These are phyloP conservation scores for Sporothrix euskadiensis DNA, from an alignment of 2,329 filamentous ascomycete species.

Conservation along the genomic window DNA sequence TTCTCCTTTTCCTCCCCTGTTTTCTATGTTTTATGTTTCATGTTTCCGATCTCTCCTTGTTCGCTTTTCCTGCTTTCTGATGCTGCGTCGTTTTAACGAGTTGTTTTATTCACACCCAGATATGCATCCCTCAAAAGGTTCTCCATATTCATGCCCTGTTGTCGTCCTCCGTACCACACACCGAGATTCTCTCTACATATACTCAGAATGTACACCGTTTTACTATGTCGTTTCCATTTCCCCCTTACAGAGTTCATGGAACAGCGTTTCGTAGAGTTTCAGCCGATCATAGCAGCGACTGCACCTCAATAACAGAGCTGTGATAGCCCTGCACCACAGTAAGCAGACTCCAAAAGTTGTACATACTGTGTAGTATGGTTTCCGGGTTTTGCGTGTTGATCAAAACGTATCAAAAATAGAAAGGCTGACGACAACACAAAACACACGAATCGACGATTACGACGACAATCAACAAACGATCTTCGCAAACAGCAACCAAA, in stretches of 20 bases:
- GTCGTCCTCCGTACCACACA: not conserved
- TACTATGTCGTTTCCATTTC: not conserved
- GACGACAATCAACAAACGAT: not conserved
- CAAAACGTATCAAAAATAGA: not conserved
- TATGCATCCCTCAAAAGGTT: not conserved
- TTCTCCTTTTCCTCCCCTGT: not conserved
- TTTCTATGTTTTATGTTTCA: not conserved
- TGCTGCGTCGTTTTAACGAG: not conserved
- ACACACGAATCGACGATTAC: not conserved
- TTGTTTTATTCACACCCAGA: not conserved
- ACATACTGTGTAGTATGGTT: not conserved
- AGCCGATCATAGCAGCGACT: constrained; percentile 18
- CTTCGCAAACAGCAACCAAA: not conserved
- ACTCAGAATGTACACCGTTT: too few relatives aligned
- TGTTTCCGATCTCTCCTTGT: not conserved
- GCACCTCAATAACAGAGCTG: not conserved
- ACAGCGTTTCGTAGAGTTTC: constrained; percentile 24
- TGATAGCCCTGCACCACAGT: not conserved
- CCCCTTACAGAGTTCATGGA: constrained; percentile 3
- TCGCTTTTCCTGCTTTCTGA: not conserved
- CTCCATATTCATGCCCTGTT: not conserved
- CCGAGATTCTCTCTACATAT: not conserved
- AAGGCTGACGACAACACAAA: not conserved
- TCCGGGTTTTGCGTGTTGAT: not conserved
- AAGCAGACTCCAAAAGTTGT: too few relatives aligned